phyloP scores from a whole-genome alignment of 495 filamentous ascomycete species.

The Barbatosphaeria neglecta region DNA sequence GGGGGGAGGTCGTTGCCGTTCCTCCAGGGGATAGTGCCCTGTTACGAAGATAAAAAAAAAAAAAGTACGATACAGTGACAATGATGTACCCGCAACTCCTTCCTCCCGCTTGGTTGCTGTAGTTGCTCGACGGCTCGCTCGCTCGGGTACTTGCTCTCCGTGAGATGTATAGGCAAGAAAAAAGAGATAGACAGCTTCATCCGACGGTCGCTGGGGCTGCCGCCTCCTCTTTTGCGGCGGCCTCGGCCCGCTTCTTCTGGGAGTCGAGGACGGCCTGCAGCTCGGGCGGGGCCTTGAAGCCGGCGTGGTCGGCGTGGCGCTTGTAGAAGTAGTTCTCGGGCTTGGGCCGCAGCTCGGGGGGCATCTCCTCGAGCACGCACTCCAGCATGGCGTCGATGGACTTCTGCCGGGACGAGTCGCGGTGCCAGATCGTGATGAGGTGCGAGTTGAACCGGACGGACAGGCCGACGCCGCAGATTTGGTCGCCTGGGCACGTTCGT shows the following conservation, averaged over 20 bases:
- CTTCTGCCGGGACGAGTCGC: constrained; percentile 58
- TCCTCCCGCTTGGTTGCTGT: no score
- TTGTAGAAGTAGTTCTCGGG: constrained; percentile 59
- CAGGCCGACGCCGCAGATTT: constrained; percentile 64
- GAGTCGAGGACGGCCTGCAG: constrained; percentile 37
- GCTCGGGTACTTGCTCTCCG: no score
- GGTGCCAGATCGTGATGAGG: constrained; percentile 81
- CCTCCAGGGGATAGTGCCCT: no score
- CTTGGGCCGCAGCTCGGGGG: constrained; percentile 54
- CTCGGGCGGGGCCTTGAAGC: constrained; percentile 43
- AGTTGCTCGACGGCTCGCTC: no score
- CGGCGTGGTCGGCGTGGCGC: constrained; percentile 45
- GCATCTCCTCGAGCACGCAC: constrained; percentile 57
- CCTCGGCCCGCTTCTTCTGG: constrained; percentile 30
- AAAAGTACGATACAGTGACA: no score
- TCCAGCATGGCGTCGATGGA: constrained; percentile 60
- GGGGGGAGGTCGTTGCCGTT: no score
- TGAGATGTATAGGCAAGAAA: no score
- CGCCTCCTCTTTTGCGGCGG: no score
- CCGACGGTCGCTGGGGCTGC: constrained; percentile 12
- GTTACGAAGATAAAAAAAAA: no score
- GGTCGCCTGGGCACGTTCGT: constrained; percentile 46
- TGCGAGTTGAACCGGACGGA: constrained; percentile 66
- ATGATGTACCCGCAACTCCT: no score
- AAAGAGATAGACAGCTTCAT: no score